phyloP scores from a whole-genome alignment of 345 rosid species.

The Tarenaya hassleriana region DNA sequence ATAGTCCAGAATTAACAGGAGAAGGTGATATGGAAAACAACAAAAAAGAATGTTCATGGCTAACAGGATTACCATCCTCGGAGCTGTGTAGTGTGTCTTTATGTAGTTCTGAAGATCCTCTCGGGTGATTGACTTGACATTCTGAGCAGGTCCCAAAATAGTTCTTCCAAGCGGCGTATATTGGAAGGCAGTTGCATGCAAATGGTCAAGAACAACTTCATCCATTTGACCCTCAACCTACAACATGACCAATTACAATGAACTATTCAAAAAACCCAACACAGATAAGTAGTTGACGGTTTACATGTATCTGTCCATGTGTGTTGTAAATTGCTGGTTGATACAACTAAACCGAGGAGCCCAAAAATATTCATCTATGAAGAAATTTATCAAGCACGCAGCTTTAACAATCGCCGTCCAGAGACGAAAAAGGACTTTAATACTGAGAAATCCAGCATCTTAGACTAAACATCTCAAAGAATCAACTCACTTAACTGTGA shows the following conservation, averaged over 20 bases:
- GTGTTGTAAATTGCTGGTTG: too few species aligned
- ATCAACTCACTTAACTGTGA: too few species aligned
- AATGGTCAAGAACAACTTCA: constrained; percentile 92
- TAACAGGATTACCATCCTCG: constrained; percentile 62
- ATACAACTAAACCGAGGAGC: too few species aligned
- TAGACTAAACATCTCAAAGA: too few species aligned
- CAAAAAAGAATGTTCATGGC: neutral
- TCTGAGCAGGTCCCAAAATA: constrained; percentile 87
- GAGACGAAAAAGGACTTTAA: too few species aligned
- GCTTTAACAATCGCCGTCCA: too few species aligned
- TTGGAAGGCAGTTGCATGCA: constrained; percentile 99
- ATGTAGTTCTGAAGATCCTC: constrained; percentile 76
- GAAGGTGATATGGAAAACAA: neutral
- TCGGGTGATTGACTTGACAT: constrained; percentile 68
- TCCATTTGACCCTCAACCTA: constrained; percentile 92
- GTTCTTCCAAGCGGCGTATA: constrained; percentile 88
- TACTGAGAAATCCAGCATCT: too few species aligned
- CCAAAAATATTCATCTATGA: too few species aligned
- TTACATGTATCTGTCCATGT: too few species aligned
- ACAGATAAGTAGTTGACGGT: too few species aligned
- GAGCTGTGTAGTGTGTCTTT: constrained; percentile 91
- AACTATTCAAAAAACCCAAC: neutral
- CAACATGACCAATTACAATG: neutral
- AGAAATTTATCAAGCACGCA: too few species aligned
- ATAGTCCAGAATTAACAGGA: neutral